Conservation (phyloP, 768 basidiomycete species). For the Basidioascus undulatus region DNA sequence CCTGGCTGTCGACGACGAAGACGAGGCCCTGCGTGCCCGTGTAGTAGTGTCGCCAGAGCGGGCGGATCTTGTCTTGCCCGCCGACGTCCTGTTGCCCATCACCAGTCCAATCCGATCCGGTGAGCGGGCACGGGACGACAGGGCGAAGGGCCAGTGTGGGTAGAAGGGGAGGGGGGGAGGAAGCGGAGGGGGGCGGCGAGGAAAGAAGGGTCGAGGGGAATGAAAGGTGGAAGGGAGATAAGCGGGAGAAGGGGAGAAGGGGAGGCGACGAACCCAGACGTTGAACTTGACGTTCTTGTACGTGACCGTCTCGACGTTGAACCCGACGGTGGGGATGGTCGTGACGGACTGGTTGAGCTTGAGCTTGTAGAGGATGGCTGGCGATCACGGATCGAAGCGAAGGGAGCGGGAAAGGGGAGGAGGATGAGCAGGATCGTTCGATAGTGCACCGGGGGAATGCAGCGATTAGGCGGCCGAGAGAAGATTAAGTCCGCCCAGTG, state of each 20-base stretch:
- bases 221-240: neutral
- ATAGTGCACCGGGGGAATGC: neutral
- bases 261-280: slow-evolving; percentile 18
- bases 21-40: slow-evolving; percentile 96
- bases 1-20: slow-evolving; percentile 92
- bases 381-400: no score
- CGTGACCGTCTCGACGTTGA: slow-evolving; percentile 97
- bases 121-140: no score
- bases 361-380: slow-evolving; percentile 96
- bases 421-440: neutral
- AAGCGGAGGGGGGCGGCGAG: neutral
- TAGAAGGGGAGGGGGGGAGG: no score
- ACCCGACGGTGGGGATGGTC: slow-evolving; percentile 95
- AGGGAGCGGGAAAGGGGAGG: neutral
- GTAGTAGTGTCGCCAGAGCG: slow-evolving; percentile 96
- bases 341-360: slow-evolving; percentile 97
- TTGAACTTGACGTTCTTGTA: slow-evolving; percentile 66
- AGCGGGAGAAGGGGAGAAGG: neutral
- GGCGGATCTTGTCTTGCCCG: slow-evolving; percentile 98
- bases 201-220: neutral
- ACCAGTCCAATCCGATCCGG: neutral
- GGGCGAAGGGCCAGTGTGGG: no score
- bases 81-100: slow-evolving; percentile 41
- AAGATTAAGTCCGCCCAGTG: neutral
- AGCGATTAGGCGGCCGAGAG: neutral